Conservation (phyloP, 2,329 filamentous ascomycete species). For the Plenodomus lindquistii region DNA sequence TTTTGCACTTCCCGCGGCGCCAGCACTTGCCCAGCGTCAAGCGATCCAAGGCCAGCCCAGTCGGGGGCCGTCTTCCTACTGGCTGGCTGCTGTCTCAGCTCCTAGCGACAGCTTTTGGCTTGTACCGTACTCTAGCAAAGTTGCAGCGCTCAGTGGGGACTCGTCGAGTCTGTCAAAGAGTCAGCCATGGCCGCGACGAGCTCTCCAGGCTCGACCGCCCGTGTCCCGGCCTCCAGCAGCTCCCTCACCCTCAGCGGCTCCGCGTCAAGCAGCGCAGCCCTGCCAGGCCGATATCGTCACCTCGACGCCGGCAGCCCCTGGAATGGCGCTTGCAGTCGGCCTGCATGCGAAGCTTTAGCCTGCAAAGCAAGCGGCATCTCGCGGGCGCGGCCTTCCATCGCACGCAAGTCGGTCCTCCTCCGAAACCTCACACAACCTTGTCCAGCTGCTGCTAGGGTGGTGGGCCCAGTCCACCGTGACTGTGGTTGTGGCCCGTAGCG, state of each 20-base stretch:
- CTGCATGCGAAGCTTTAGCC: constrained; percentile 20
- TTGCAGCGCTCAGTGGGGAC: constrained; percentile 18
- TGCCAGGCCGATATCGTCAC: constrained; percentile 1
- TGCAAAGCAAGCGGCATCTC: constrained; percentile 5
- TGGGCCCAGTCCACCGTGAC: constrained; percentile 11
- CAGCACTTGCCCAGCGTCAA: constrained; percentile 16
- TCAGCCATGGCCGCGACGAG: constrained; percentile 8
- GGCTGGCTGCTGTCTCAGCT: constrained; percentile 16
- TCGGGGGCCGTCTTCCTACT: constrained; percentile 19
- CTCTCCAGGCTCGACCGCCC: no score
- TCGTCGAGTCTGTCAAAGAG: neutral
- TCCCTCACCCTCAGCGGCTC: constrained; percentile 3
- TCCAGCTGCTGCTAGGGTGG: constrained; percentile 15
- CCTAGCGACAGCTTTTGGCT: constrained; percentile 15
- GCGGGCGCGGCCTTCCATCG: constrained; percentile 11
- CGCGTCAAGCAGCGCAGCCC: neutral
- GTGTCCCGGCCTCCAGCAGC: no score
- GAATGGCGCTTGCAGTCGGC: constrained; percentile 6
- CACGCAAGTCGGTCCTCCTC: constrained; percentile 27
- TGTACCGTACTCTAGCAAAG: constrained; percentile 9
- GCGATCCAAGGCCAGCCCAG: constrained; percentile 16
- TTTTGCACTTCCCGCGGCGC: constrained; percentile 23
- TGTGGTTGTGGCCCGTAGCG: constrained; percentile 21
- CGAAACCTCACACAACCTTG: constrained; percentile 14
- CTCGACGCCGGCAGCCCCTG: constrained; percentile 8